A percentile compares a stretch with the other conserved stretches of the same genome.
These are phyloP conservation scores for Penicillium tannophilum DNA, from an alignment of 495 filamentous ascomycete genomes.

Conservation along the genomic window DNA sequence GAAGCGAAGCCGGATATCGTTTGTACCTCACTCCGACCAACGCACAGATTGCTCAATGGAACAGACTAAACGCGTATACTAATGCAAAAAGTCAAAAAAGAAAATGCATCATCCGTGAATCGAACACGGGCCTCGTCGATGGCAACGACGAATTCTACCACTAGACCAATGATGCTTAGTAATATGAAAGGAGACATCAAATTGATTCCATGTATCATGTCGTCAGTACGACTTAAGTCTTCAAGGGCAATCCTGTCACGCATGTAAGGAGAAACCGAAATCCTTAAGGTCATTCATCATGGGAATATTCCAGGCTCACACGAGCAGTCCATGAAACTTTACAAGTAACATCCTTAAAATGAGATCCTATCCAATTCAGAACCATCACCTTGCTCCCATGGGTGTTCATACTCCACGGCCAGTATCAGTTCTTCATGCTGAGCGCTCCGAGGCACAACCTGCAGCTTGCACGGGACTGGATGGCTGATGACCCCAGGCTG, in stretches of 20 bases:
- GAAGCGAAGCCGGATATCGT: no score
- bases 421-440: not conserved
- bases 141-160: slow-evolving; percentile 63
- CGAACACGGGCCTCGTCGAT: slow-evolving; percentile 62
- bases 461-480: not conserved
- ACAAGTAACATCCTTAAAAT: not conserved
- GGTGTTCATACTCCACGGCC: not conserved
- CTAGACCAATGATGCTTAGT: slow-evolving; percentile 57
- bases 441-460: not conserved
- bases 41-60: no score
- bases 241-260: no score
- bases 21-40: no score
- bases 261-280: not conserved
- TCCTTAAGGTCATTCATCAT: not conserved
- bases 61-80: no score
- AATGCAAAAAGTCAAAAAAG: not conserved
- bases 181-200: not conserved
- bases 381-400: not conserved
- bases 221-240: no score
- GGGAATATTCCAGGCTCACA: not conserved
- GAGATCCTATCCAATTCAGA: not conserved
- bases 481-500: not conserved
- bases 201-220: no score
- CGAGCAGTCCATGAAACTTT: not conserved
- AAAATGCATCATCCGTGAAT: slow-evolving; percentile 57